phyloP scores from a whole-genome alignment of 108 stramenopile species.

The Pseudonitzschia multistriata region DNA sequence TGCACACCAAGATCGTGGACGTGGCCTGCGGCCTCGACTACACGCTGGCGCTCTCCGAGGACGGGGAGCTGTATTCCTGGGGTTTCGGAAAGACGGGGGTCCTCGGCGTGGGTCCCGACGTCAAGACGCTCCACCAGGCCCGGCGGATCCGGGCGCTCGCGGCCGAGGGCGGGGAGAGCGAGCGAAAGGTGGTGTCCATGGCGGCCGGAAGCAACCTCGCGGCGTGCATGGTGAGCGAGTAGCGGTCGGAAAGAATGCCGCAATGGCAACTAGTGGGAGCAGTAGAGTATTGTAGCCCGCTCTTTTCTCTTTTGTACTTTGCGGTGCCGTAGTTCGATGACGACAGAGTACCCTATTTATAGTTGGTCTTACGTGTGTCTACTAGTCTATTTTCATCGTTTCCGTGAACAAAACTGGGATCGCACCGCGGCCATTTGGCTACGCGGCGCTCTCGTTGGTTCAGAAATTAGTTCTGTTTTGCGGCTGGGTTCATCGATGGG shows the following conservation, averaged over 20 bases:
- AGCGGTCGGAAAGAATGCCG: too few species aligned
- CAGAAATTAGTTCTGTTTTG: too few species aligned
- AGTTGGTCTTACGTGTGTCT: too few species aligned
- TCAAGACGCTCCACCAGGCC: conserved; percentile 59
- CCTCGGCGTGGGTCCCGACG: conserved; percentile 53
- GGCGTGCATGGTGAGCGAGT: conserved; percentile 47
- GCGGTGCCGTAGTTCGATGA: too few species aligned
- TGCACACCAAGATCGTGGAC: conserved; percentile 69
- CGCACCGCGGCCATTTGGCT: too few species aligned
- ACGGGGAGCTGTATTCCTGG: conserved; percentile 60
- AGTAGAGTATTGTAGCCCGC: too few species aligned
- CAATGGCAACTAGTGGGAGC: too few species aligned
- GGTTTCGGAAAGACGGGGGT: conserved; percentile 82
- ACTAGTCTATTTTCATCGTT: too few species aligned
- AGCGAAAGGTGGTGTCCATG: conserved; percentile 44
- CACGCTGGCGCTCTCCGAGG: conserved; percentile 66
- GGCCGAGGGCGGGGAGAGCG: conserved; percentile 37
- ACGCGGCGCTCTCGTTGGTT: too few species aligned
- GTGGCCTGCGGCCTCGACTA: conserved; percentile 78
- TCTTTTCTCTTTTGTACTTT: too few species aligned
- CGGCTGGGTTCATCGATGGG: neutral
- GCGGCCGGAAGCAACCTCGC: conserved; percentile 77
- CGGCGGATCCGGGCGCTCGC: conserved; percentile 35
- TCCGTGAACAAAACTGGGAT: too few species aligned
- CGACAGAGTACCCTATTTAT: too few species aligned